These are phyloP conservation scores for Panaeolus papilionaceus DNA, from an alignment of 768 basidiomycete species.

Conservation along the genomic window DNA sequence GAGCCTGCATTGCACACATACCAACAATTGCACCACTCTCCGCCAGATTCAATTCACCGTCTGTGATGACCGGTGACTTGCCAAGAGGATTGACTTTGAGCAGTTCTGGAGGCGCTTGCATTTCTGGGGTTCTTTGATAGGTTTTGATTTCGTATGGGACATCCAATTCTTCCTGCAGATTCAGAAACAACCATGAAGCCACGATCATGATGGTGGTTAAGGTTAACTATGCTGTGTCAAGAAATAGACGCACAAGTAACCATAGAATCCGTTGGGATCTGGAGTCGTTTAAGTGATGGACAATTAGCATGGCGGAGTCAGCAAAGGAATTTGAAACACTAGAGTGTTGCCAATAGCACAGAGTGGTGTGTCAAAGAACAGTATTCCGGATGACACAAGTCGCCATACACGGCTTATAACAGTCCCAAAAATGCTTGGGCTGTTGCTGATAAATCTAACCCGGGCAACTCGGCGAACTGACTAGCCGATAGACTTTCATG, in stretches of 20 bases:
- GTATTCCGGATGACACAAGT: not conserved
- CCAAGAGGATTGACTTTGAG: conserved; percentile 48
- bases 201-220: not conserved
- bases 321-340: not conserved
- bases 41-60: conserved; percentile 46
- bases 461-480: not conserved
- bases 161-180: conserved; percentile 57
- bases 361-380: not conserved
- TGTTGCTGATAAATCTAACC: not conserved
- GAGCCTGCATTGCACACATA: conserved; percentile 21
- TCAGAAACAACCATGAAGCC: not conserved
- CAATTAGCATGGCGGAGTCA: conserved; percentile 14
- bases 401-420: not conserved
- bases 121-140: conserved; percentile 40
- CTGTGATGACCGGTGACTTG: conserved; percentile 54
- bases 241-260: conserved; percentile 38
- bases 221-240: not conserved
- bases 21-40: conserved; percentile 51
- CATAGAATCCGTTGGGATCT: conserved; percentile 57
- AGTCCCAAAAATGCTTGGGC: not conserved
- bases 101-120: conserved; percentile 44
- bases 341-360: not conserved
- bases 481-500: not conserved
- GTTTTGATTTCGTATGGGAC: conserved; percentile 50
- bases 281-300: conserved; percentile 55